Evolutionary conservation across 441 rosid genomes (phyloP).

Genomic region (Iberis amara): DNA sequence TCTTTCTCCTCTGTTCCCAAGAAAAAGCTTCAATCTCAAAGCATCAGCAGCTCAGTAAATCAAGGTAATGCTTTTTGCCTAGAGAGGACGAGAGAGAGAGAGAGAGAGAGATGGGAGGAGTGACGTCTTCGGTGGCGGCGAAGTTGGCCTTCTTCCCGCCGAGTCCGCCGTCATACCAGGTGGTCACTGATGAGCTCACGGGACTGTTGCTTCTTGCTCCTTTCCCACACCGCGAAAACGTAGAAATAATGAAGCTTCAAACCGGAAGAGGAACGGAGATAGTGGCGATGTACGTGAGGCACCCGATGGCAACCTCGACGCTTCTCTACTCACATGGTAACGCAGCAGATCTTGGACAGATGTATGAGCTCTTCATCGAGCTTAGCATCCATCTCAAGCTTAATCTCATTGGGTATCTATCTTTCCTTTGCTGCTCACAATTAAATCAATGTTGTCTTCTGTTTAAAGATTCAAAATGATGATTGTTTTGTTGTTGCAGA

Average conservation of each 20-base stretch:
- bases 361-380: background rate
- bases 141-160: background rate
- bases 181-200: background rate
- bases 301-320: background rate
- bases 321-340: background rate
- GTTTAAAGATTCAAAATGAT: too few species aligned
- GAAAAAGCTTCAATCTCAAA: too few species aligned
- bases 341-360: background rate
- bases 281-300: background rate
- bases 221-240: background rate
- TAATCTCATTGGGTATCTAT: too few species aligned
- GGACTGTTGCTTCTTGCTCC: background rate
- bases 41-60: too few species aligned
- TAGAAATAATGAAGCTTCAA: background rate
- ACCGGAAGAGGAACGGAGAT: background rate
- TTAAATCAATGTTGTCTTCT: too few species aligned
- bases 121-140: background rate
- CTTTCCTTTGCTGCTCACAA: too few species aligned
- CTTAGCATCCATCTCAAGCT: background rate
- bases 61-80: too few species aligned
- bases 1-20: too few species aligned
- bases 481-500: background rate
- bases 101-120: background rate
- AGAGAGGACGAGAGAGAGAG: too few species aligned
- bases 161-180: background rate